Evolutionary conservation across 768 basidiomycete species (phyloP).

Genomic region (Pleurotus citrinopileatus): DNA sequence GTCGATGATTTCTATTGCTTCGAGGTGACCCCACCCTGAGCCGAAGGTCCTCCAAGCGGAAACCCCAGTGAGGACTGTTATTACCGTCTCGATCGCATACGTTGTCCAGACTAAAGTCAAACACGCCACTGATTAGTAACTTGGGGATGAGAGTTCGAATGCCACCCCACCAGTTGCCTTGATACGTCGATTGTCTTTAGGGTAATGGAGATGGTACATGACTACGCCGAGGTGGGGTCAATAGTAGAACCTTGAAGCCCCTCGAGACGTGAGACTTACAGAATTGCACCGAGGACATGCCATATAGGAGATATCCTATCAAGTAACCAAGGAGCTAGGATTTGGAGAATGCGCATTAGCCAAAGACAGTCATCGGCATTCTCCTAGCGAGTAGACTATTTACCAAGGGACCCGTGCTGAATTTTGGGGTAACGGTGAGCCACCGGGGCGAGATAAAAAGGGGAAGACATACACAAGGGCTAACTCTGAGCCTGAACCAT

Average conservation of each 20-base stretch:
- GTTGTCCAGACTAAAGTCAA: conserved; percentile 15
- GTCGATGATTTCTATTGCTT: conserved; percentile 7
- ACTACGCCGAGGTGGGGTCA: background rate
- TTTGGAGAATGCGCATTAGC: too few relatives aligned
- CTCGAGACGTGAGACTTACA: too few relatives aligned
- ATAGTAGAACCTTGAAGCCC: too few relatives aligned
- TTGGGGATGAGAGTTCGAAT: too few relatives aligned
- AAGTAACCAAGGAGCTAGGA: conserved; percentile 3
- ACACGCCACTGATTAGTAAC: background rate
- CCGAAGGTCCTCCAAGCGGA: conserved; percentile 15
- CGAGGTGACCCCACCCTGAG: conserved; percentile 16
- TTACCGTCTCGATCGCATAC: conserved; percentile 16
- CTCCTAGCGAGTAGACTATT: too few relatives aligned
- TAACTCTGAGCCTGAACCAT: too few relatives aligned
- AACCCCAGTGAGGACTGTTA: conserved; percentile 16
- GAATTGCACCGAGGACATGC: background rate
- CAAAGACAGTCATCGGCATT: too few relatives aligned
- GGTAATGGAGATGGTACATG: background rate
- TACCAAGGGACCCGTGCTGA: background rate
- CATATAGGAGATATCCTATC: background rate
- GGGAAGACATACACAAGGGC: too few relatives aligned
- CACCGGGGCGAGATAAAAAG: too few relatives aligned
- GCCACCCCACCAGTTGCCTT: background rate
- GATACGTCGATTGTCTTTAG: background rate
- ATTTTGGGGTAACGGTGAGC: too few relatives aligned